phyloP scores from a whole-genome alignment of 768 basidiomycete genomes.

The Trametes maxima region DNA sequence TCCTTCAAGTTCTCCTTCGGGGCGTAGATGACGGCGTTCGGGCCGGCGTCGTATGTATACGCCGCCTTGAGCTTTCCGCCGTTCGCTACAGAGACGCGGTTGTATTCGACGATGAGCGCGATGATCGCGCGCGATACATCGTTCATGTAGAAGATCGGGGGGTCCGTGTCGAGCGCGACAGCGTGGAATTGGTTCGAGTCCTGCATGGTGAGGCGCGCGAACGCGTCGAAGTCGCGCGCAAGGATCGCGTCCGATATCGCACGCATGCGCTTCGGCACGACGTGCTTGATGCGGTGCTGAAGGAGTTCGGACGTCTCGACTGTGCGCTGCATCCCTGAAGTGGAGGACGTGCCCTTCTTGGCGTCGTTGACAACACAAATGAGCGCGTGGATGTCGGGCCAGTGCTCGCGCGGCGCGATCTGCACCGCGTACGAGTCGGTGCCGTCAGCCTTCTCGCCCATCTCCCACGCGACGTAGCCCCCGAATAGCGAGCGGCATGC shows the following conservation, averaged over 20 bases:
- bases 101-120: constrained; percentile 87
- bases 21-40: constrained; percentile 97
- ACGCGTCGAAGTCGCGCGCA: constrained; percentile 79
- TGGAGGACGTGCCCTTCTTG: constrained; percentile 96
- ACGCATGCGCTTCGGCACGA: constrained; percentile 89
- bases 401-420: constrained; percentile 82
- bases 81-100: constrained; percentile 68
- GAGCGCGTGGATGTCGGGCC: constrained; percentile 95
- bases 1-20: constrained; percentile 73
- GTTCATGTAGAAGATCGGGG: constrained; percentile 99
- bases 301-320: constrained; percentile 90
- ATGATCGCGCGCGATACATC: constrained; percentile 96
- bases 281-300: constrained; percentile 80
- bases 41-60: constrained; percentile 99
- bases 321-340: constrained; percentile 96
- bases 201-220: constrained; percentile 91
- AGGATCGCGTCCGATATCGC: constrained; percentile 81
- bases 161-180: constrained; percentile 93
- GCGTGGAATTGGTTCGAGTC: constrained; percentile 99
- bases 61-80: constrained; percentile 76
- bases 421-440: constrained; percentile 87
- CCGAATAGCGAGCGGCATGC: constrained; percentile 98
- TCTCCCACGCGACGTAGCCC: constrained; percentile 96
- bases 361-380: constrained; percentile 96
- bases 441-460: constrained; percentile 67